Evolutionary conservation across 2,329 filamentous ascomycete species (phyloP), one percentile per base, ranked within the genome.

Genomic region (Stemphylium lycopersici): DNA sequence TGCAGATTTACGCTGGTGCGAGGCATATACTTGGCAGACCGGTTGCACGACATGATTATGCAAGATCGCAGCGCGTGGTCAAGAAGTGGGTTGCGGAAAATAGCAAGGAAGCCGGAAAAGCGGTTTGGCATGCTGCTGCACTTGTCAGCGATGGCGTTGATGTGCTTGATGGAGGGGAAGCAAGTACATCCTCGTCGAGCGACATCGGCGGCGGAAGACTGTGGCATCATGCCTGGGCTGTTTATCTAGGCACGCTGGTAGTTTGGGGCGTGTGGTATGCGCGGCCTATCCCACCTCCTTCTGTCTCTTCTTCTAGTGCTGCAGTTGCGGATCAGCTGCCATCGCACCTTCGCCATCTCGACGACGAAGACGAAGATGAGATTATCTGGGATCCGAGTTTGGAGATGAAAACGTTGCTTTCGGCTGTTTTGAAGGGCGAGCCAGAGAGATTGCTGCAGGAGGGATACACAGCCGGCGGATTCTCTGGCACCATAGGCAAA

Each of bases 191-290:
- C 46, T 57, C 0, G 48, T 48, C 3, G 49, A 43, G 46, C n/a
- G 79, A 83, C 32, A 81, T 79, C 52, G 81, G 83, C 16, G 77
- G 80, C 2, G 59, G 58, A 22, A 80, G 83, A 38, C 72, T 83
- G 0, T 87, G 87, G 64, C 84, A 87, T 62, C 83, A 86, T 15
- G 83, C 84, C 0, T 87, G 85, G 85, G 84, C 82, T 56, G 65
- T 87, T 11, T 87, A 87, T 60, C 73, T 88, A 1, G 83, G 83
- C 0, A 85, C 84, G 0, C 62, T 87, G 36, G 82, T 82, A 0
- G 80, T 81, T 29, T 87, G 84, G 84, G 80, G 81, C 0, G 84
- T 84, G 48, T 83, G 85, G 62, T 81, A 83, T 44, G 73, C 74
- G 31, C 56, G 66, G 6, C 70, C 71, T 13, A 3, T 46, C 2